Percentiles rank a stretch among this genome's conserved stretches.
phyloP scores from a whole-genome alignment of 2,329 filamentous ascomycete species.

The Curvularia spicifera region DNA sequence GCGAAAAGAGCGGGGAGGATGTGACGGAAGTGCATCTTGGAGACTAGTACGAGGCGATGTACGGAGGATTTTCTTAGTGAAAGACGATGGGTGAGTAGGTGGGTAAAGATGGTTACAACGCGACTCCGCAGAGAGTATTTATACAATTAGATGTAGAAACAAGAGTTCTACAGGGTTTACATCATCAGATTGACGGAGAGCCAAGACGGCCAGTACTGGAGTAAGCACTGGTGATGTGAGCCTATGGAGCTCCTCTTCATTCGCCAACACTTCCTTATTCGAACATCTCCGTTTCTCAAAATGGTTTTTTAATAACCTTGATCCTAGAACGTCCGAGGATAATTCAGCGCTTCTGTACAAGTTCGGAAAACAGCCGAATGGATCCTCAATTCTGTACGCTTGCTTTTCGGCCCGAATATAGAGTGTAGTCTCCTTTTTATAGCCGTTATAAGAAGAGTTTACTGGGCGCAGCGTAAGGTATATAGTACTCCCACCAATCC shows the following conservation, averaged over 20 bases:
- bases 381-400: not conserved
- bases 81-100: not conserved
- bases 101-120: not conserved
- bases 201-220: not conserved
- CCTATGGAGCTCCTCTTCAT: not conserved
- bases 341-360: not conserved
- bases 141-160: not conserved
- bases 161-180: not conserved
- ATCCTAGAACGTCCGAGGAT: not conserved
- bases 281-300: not conserved
- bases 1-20: slow-evolving; percentile 4
- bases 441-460: not conserved
- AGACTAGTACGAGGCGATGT: not conserved
- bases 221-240: not conserved
- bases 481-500: not conserved
- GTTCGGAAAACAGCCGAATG: not conserved
- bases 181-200: too few relatives aligned
- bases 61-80: not conserved
- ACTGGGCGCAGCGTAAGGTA: not conserved
- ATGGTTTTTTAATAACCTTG: not conserved
- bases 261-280: not conserved
- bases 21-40: slow-evolving; percentile 1
- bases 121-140: not conserved
- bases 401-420: not conserved
- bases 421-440: not conserved